Conservation (phyloP, 768 basidiomycete species). For the Hygrophoropsis aurantiaca region DNA sequence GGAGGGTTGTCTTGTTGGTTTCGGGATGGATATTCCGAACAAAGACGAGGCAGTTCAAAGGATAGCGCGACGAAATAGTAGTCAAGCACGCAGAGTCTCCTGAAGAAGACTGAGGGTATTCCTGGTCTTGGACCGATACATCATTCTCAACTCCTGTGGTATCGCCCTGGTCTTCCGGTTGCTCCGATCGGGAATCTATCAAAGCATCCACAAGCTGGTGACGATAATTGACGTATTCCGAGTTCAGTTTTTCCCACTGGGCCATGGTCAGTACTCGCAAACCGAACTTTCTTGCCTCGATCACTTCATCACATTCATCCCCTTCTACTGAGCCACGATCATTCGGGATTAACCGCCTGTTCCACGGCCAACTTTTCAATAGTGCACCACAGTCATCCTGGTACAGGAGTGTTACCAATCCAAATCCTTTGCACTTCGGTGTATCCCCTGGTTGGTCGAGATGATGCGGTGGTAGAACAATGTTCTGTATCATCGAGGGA, state of each 20-base stretch:
- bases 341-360: constrained; percentile 12
- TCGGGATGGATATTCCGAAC: constrained; percentile 68
- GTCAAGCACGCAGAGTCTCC: constrained; percentile 6
- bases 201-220: constrained; percentile 51
- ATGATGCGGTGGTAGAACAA: constrained; percentile 63
- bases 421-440: constrained; percentile 74
- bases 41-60: constrained; percentile 66
- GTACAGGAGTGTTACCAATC: constrained; percentile 57
- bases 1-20: constrained; percentile 82
- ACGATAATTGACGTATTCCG: constrained; percentile 69
- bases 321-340: background rate
- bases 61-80: constrained; percentile 44
- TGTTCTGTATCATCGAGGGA: constrained; percentile 41
- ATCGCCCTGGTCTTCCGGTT: background rate
- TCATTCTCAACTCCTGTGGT: background rate
- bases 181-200: constrained; percentile 10
- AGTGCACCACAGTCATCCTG: constrained; percentile 41
- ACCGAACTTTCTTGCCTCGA: constrained; percentile 57
- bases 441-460: constrained; percentile 53
- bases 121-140: background rate
- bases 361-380: constrained; percentile 64
- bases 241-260: constrained; percentile 62
- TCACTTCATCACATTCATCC: constrained; percentile 7
- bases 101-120: background rate
- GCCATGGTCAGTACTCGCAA: constrained; percentile 56